These are phyloP conservation scores for Cyberlindnera maritima DNA, from an alignment of 805 yeast genomes.

Conservation along the genomic window DNA sequence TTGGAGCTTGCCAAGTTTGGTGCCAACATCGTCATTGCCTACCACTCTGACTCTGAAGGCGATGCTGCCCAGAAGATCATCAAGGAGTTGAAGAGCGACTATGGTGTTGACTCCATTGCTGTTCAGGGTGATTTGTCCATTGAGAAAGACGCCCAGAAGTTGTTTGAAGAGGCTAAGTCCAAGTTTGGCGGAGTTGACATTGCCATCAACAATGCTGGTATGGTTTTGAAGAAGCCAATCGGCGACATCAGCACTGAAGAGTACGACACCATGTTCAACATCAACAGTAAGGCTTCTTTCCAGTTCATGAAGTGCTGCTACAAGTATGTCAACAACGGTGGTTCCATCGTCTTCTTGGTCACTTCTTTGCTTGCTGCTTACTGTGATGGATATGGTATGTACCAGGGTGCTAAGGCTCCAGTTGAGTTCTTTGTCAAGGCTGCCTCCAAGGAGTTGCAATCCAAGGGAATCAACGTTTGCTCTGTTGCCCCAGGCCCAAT, in stretches of 20 bases:
- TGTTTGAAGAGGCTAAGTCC: constrained; percentile 45
- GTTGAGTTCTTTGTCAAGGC: constrained; percentile 53
- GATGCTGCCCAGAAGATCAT: constrained; percentile 37
- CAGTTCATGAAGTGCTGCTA: constrained; percentile 59
- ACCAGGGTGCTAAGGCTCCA: constrained; percentile 57
- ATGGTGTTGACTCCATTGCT: constrained; percentile 36
- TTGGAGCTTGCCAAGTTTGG: constrained; percentile 54
- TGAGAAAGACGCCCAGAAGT: constrained; percentile 39
- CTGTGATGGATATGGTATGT: constrained; percentile 48
- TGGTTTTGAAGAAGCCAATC: constrained; percentile 60
- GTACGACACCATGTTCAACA: constrained; percentile 49
- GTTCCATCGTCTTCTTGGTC: constrained; percentile 54
- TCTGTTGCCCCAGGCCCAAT: constrained; percentile 66
- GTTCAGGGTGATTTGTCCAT: constrained; percentile 25
- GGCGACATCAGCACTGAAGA: constrained; percentile 52
- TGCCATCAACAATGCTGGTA: constrained; percentile 69
- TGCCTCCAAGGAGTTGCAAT: constrained; percentile 51
- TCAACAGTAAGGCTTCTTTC: constrained; percentile 60
- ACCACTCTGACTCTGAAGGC: constrained; percentile 44
- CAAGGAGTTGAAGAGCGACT: constrained; percentile 33
- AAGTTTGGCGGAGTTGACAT: constrained; percentile 52
- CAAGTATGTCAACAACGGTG: constrained; percentile 46
- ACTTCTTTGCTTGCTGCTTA: constrained; percentile 68
- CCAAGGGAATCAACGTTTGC: constrained; percentile 47
- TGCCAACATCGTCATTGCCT: constrained; percentile 51